phyloP scores from a whole-genome alignment of 257 asterid species.

The Solanum rostratum region DNA sequence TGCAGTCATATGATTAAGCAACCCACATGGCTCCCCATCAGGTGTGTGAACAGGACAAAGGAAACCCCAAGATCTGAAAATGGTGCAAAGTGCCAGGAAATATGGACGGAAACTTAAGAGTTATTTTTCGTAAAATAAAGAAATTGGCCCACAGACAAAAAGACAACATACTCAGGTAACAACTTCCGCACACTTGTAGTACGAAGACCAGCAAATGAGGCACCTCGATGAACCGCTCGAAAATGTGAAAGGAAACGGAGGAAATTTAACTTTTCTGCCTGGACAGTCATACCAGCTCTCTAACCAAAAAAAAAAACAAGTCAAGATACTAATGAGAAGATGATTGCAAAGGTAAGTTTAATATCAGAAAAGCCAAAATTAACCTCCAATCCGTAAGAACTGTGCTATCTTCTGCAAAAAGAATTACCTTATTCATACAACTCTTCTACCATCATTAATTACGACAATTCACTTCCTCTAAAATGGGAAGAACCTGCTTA shows the following conservation, averaged over 20 bases:
- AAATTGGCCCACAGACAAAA: not conserved
- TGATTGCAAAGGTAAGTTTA: not conserved
- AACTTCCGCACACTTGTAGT: slow-evolving; percentile 94
- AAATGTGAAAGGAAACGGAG: slow-evolving; percentile 90
- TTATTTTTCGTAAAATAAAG: not conserved
- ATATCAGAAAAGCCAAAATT: not conserved
- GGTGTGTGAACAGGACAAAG: slow-evolving; percentile 99
- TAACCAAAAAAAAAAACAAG: slow-evolving; percentile 16
- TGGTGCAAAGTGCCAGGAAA: not conserved
- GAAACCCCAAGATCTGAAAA: slow-evolving; percentile 91
- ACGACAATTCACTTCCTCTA: not conserved
- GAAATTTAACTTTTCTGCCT: slow-evolving; percentile 85
- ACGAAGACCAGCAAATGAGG: slow-evolving; percentile 96
- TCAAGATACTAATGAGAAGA: not conserved
- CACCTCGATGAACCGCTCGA: slow-evolving; percentile 95
- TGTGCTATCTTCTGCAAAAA: not conserved
- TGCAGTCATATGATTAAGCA: slow-evolving; percentile 85
- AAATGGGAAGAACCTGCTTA: not conserved
- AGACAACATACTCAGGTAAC: slow-evolving; percentile 82
- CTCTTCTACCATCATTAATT: not conserved
- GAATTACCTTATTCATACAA: not conserved
- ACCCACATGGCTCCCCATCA: slow-evolving; percentile 98
- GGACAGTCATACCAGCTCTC: slow-evolving; percentile 95
- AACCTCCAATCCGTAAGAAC: not conserved
- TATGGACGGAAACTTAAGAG: not conserved